Evolutionary conservation across 1,139 yeast species (phyloP), one percentile per base, ranked within the genome.

Genomic region (Pichia sp.): DNA sequence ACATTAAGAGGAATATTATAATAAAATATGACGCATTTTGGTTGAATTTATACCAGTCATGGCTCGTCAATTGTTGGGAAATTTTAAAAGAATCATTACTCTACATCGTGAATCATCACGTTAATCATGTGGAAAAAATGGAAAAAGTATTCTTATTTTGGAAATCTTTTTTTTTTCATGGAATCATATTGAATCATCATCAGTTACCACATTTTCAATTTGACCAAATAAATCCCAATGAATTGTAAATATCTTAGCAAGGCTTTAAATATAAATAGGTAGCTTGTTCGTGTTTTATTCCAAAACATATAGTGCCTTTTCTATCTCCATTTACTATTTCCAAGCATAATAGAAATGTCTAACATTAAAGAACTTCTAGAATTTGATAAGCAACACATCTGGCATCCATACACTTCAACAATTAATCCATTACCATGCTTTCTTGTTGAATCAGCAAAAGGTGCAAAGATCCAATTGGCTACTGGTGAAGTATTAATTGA

Each of bases 371-470:
- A 49, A 25, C 35, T 47, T 7, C 47, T 61, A 13, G 52, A 56
- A 7, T 64, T 54, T 48, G 67, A 65, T 45, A 56, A 49, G 36
- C 49, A 57, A 22, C 67, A 64, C 42, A 52, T 65, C 18, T 65
- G 68, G 69, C 69, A 65, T 51, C 68, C 68, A 8, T 64, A 65
- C 45, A 61, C 69, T 1, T 63, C 67, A 2, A 53, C 64, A 44
- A 47, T 53, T 7, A 50, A 59, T 11, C 67, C 68, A 9, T 50
- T 61, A 36, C 57, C 60, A 7, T 65, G 65, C 16, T 61, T 56
- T 42, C 61, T 62, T 12, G 66, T 65, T 12, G 56, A 56, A 22
- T 56, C 61, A 4, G 65, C 68, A 0, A 39, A 50, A 8, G 68
- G 65, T 5, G 58, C 56, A 16, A 48, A 50, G 20, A 48, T 65